phyloP scores from a whole-genome alignment of 257 asterid species.

The Fraxinus pennsylvanica region DNA sequence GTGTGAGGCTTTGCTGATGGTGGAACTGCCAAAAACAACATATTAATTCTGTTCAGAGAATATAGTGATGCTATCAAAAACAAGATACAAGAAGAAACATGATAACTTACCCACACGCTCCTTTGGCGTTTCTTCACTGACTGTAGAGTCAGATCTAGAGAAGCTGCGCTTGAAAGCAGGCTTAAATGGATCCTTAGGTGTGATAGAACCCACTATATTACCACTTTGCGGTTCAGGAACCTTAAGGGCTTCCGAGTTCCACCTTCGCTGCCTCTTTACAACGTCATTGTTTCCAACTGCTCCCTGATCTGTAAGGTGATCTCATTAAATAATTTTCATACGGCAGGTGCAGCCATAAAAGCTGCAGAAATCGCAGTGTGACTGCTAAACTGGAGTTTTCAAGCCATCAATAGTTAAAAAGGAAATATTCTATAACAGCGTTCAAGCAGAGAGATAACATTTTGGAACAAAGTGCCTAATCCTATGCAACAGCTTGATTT shows the following conservation, averaged over 20 bases:
- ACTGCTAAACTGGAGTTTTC: background rate
- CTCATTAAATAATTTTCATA: background rate
- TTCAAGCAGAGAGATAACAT: background rate
- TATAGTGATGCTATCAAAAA: constrained; percentile 15
- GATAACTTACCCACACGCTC: constrained; percentile 76
- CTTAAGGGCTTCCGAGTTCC: constrained; percentile 58
- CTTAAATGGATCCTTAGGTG: constrained; percentile 49
- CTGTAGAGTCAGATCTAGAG: constrained; percentile 44
- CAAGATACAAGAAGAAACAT: constrained; percentile 7
- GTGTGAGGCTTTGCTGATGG: constrained; percentile 68
- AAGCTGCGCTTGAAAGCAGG: constrained; percentile 47
- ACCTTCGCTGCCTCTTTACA: constrained; percentile 65
- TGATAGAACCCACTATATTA: constrained; percentile 33
- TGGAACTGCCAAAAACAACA: constrained; percentile 56
- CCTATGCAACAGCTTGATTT: background rate
- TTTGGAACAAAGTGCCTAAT: background rate
- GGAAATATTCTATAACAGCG: background rate
- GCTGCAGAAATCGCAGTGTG: background rate
- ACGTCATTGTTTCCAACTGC: constrained; percentile 46
- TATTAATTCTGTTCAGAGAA: constrained; percentile 18
- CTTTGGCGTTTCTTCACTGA: constrained; percentile 54
- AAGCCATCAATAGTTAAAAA: background rate
- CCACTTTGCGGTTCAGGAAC: constrained; percentile 49
- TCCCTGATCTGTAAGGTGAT: constrained; percentile 51
- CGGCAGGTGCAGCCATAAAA: background rate